Conservation (phyloP, 768 basidiomycete species). For the Cystoderma amianthinum region DNA sequence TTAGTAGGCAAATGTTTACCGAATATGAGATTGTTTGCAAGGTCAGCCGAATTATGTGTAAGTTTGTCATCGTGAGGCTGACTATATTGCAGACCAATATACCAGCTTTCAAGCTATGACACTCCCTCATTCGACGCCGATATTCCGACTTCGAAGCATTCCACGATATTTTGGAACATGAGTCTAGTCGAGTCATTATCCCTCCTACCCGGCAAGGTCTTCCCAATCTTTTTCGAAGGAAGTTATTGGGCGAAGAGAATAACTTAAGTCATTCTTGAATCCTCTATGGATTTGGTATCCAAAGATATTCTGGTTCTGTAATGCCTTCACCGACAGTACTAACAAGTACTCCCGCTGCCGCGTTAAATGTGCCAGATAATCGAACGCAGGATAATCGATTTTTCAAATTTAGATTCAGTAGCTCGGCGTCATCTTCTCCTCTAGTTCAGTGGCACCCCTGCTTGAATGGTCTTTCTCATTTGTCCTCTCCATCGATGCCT, state of each 20-base stretch:
- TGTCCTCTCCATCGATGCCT: constrained; percentile 36
- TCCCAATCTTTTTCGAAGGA: constrained; percentile 98
- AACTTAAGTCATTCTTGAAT: constrained; percentile 89
- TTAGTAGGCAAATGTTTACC: constrained; percentile 98
- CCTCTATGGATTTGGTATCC: no score
- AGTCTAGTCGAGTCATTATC: constrained; percentile 96
- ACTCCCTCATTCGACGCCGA: constrained; percentile 80
- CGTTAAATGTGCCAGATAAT: constrained; percentile 10
- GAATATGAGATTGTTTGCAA: constrained; percentile 99
- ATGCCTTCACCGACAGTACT: constrained; percentile 18
- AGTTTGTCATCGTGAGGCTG: no score
- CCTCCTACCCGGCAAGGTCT: constrained; percentile 98
- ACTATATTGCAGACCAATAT: constrained; percentile 82
- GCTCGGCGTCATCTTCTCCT: constrained; percentile 15
- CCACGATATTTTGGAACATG: constrained; percentile 94
- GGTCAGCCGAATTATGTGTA: constrained; percentile 40
- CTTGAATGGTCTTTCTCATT: constrained; percentile 13
- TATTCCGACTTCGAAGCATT: constrained; percentile 97
- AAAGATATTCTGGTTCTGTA: no score
- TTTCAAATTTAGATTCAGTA: constrained; percentile 67
- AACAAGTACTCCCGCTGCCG: constrained; percentile 13
- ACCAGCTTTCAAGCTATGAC: constrained; percentile 96
- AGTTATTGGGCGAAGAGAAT: constrained; percentile 92
- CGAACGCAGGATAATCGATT: constrained; percentile 49
- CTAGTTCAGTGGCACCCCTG: constrained; percentile 22